Evolutionary conservation across 306 rosid species (phyloP), one percentile per base, ranked within the genome.

Genomic region (Carpinus fangiana): DNA sequence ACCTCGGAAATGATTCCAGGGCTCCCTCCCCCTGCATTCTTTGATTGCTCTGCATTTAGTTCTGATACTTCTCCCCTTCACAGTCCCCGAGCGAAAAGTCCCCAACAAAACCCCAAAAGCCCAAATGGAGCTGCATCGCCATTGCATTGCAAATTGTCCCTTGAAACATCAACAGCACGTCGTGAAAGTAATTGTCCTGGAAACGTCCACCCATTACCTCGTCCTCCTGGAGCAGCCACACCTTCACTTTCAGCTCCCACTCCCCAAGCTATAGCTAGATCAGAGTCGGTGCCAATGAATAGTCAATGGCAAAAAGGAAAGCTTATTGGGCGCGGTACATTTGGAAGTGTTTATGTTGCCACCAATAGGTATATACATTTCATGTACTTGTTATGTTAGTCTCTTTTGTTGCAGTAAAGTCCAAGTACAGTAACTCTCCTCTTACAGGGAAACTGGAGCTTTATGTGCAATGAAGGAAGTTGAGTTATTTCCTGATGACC

Each of bases 391-490:
- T 67, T 72, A 46, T 46, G 60, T 47, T 82, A n/a, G 82, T 77
- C 17, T 72, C 66, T 82, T 75, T 72, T 73, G 64, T 74, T 50
- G 60, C 70, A 60, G 74, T 28, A 70, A 61, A 52, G 60, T 73
- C 82, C 56, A 76, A 74, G 67, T 23, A 76, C 5, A 23, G 31
- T 18, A n/a, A 77, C 60, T 70, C 2, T 3, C 43, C 78, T 31
- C 50, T 70, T 34, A 28, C 82, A 95, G 98, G 75, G 89, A 88
- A 85, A 96, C 95, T 68, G 99, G 99, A 79, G 93, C 99, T 74
- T 83, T 96, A 85, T 96, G 98, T 88, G 99, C 99, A 55, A 91
- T 96, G 99, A 96, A 96, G 86, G 99, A 96, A 84, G 99, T 84
- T 57, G 99, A 93, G 72, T 80, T 93, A 76, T 86, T 86, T 81